Evolutionary conservation across 2,329 filamentous ascomycete species (phyloP), one percentile per base, ranked within the genome.

Genomic region (Alternaria longipes): DNA sequence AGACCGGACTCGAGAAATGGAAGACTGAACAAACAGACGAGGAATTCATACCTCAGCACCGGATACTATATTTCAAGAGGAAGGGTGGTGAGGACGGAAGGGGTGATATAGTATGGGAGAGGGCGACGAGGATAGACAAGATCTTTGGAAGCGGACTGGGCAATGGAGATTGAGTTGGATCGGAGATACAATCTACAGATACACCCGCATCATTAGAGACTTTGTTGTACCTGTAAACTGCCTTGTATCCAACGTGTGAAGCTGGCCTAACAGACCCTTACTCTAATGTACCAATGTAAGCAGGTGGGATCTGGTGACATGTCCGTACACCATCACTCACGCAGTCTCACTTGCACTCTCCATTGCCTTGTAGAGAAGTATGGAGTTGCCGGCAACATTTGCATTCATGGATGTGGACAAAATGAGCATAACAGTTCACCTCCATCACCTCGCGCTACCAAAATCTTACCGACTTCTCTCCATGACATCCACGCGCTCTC

Each of bases 21-120:
- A 84, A 85, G 67, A 81, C 78, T 18, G 84, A 85, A 49, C 80
- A 81, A 32, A 86, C 84, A 9, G 79, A 86, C 28, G 84, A 86
- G 60, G 84, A 87, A 47, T 87, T 86, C 57, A 85, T 87, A 57
- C 85, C 85, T 3, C 81, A 83, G 64, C 84, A 87, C 73, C 80
- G 85, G 3, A 82, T 87, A 18, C 60, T 84, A 56, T 83, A 84
- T 61, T 83, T 86, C 64, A 83, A 80, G 63, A 78, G 78, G 61
- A 79, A 74, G 18, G 72, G 64, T 5, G 70, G 75, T 38, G 63
- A 63, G 16, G 63, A 59, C 38, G 66, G 59, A 36, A 63, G 45
- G 28, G 72, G 65, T 2, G 78, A 80, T 24, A 71, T 80, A 9
- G 79, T 87, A 2, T 87, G 85, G 84, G 83, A 86, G 66, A 77